Base-by-base conservation (phyloP, 2,329 filamentous ascomycete species). In the Zymoseptoria pseudotritici region DNA sequence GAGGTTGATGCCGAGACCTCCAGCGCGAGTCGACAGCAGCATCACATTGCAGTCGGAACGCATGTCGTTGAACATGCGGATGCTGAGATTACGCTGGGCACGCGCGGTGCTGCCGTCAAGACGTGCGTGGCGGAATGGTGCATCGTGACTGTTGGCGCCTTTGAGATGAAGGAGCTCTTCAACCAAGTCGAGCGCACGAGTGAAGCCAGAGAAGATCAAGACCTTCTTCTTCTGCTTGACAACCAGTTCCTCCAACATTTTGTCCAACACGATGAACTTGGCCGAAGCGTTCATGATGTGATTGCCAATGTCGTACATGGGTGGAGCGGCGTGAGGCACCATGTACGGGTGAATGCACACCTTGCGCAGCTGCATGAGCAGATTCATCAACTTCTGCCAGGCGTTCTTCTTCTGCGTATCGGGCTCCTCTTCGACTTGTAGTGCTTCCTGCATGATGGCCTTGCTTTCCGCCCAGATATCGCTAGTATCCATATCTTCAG, bases 201-300 rank as follows among this genome's bases (percentile, higher is more conserved):
- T 82, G 60, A 83, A 84, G 2, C 79, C 76, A 0, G 81, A 82
- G 60, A 85, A 84, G n/a, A 84, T 80, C 5, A 84, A 70, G 0
- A 84, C 73, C 62, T 84, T 84, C 65, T 80, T 80, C n/a, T 72
- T 70, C 54, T 80, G 73, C 58, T 79, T 76, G 55, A 82, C 67
- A 1, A 83, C 77, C 1, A 79, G 71, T 59, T 81, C 75, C 11
- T 76, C 74, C 36, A 82, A 67, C 3, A 82, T 72, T 65, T 81
- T 84, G 53, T 80, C 76, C 0, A 84, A 70, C 0, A 83, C 72
- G 19, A 83, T 79, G 67, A 83, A 83, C 63, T 85, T 85, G 24
- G 80, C 80, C 0, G 81, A 83, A 1, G 79, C 78, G 4, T 75
- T 73, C 24, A 80, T 77, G 49, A 83, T 67, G 61, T 82, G 79